These are phyloP conservation scores for Closterium sp. DNA, from an alignment of 139 green algal genomes.

Conservation along the genomic window DNA sequence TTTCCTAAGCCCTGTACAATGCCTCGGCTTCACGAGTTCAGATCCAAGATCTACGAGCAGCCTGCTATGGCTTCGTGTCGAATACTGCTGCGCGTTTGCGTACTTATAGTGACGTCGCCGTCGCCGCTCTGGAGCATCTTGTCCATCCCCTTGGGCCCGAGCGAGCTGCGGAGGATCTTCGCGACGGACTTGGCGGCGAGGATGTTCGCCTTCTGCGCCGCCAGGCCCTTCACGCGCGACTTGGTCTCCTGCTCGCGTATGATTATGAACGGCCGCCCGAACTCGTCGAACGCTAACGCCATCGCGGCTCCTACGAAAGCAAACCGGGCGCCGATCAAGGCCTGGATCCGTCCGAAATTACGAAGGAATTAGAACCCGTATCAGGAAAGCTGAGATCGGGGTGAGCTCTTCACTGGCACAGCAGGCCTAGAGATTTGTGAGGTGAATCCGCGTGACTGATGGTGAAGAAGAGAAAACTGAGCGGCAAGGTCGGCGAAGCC, in stretches of 20 bases:
- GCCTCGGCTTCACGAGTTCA: no score
- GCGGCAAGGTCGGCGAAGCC: no score
- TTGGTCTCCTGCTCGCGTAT: constrained; percentile 93
- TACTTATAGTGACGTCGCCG: constrained; percentile 97
- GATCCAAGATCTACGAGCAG: not conserved
- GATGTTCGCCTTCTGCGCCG: constrained; percentile 96
- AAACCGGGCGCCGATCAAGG: not conserved
- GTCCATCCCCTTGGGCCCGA: constrained; percentile 90
- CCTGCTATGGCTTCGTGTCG: no score
- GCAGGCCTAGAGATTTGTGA: no score
- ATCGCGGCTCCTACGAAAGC: constrained; percentile 56
- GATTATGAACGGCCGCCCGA: constrained; percentile 91
- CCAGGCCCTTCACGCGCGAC: constrained; percentile 77
- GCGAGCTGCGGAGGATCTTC: constrained; percentile 53
- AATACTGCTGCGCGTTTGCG: constrained; percentile 16
- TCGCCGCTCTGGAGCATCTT: constrained; percentile 98
- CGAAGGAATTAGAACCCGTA: not conserved
- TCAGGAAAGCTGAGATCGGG: no score
- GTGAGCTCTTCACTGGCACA: no score
- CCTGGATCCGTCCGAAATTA: not conserved
- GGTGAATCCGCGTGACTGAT: no score
- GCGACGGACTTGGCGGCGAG: constrained; percentile 90
- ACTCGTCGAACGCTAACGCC: constrained; percentile 97
- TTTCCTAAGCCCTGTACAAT: no score
- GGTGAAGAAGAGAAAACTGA: no score